Conservation (phyloP, 2,329 filamentous ascomycete genomes). For the Alternaria sp. region DNA sequence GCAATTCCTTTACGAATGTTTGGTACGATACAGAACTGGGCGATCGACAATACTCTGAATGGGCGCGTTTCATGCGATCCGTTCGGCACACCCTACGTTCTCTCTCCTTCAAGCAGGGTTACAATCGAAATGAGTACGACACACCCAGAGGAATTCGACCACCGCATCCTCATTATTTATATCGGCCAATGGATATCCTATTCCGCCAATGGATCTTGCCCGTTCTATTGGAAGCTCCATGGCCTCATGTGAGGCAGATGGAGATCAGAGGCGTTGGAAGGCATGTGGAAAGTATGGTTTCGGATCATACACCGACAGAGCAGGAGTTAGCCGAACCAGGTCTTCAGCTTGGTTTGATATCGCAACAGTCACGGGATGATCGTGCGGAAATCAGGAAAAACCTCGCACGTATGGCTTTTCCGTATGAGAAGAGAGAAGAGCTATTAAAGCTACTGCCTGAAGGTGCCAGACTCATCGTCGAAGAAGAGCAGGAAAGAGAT, state of each 20-base stretch:
- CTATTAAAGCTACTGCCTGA: neutral
- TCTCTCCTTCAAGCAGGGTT: neutral
- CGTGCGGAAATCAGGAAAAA: neutral
- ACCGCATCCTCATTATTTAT: neutral
- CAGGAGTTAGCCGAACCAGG: neutral
- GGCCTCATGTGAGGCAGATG: neutral
- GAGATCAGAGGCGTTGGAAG: neutral
- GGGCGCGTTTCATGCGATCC: neutral
- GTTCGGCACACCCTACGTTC: neutral
- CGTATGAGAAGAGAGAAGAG: neutral
- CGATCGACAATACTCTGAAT: neutral
- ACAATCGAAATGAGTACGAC: neutral
- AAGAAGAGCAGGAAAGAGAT: neutral
- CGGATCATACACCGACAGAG: neutral
- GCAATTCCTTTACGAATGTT: neutral
- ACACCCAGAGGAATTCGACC: neutral
- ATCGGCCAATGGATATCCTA: neutral
- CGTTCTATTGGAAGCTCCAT: neutral
- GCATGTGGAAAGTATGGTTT: neutral
- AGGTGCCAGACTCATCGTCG: neutral
- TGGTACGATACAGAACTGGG: neutral
- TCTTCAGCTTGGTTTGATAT: neutral
- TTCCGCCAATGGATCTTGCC: neutral
- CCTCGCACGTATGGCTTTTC: neutral
- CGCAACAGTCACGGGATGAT: neutral